Conservation (phyloP, 306 rosid species). For the Mucuna pruriens region DNA sequence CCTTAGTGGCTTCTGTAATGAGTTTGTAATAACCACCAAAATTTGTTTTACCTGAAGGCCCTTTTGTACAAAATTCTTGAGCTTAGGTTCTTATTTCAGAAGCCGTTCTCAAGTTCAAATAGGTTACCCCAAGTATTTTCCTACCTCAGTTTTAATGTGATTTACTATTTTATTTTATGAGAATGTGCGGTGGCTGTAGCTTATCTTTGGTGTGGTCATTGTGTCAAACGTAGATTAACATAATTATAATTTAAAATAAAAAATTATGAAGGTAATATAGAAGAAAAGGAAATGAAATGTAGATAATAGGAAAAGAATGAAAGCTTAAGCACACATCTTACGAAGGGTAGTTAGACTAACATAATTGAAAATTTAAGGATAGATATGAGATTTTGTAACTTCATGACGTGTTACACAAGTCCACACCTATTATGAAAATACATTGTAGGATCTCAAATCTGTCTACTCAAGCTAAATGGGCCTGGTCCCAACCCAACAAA, state of each 20-base stretch:
- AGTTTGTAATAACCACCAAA: not conserved
- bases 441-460: no score
- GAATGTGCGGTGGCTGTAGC: constrained; percentile 19
- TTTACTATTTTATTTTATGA: constrained; percentile 26
- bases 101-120: constrained; percentile 79
- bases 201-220: no score
- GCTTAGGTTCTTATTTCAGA: constrained; percentile 83
- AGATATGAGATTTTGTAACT: not conserved
- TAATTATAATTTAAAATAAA: no score
- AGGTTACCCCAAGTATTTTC: constrained; percentile 80
- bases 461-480: no score
- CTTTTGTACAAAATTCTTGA: constrained; percentile 93
- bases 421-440: not conserved
- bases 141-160: constrained; percentile 16
- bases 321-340: not conserved
- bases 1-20: constrained; percentile 19
- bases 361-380: not conserved
- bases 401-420: not conserved
- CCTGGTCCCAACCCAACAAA: no score
- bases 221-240: no score
- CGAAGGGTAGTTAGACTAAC: not conserved
- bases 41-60: constrained; percentile 53
- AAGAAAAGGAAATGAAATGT: not conserved
- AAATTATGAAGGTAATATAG: not conserved
- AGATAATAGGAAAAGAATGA: not conserved